phyloP scores from a whole-genome alignment of 2,329 filamentous ascomycete genomes.

The Dactylellina parvicollis region DNA sequence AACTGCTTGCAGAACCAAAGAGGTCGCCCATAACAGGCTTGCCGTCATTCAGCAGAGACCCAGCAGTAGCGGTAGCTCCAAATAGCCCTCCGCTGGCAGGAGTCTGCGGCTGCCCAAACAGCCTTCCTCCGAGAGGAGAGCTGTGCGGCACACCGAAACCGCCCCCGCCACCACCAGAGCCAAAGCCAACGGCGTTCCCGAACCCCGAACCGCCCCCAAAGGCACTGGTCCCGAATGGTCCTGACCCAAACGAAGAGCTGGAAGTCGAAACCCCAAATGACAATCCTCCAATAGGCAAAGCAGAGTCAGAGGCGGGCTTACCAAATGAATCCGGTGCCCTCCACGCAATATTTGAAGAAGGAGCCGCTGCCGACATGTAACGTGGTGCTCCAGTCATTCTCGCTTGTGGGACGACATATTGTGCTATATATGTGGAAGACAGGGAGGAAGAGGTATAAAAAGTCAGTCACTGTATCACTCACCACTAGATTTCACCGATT shows the following conservation, averaged over 20 bases:
- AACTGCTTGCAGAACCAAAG: background rate
- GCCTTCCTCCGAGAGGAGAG: too few species aligned
- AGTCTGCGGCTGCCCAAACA: background rate
- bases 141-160: too few species aligned
- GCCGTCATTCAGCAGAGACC: too few species aligned
- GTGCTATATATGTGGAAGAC: background rate
- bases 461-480: constrained; percentile 14
- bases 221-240: background rate
- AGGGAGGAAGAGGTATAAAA: background rate
- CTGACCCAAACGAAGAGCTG: background rate
- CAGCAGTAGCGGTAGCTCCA: background rate
- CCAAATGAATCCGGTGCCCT: background rate
- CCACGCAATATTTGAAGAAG: too few species aligned
- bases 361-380: too few species aligned
- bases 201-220: background rate
- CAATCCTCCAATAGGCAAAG: background rate
- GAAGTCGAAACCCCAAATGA: background rate
- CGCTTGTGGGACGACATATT: background rate
- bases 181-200: background rate
- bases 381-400: too few species aligned
- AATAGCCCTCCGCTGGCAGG: background rate
- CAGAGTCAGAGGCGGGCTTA: background rate
- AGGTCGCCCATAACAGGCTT: too few species aligned
- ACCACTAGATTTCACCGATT: constrained; percentile 34
- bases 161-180: background rate